phyloP scores from a whole-genome alignment of 768 basidiomycete genomes.

The Psilocybe tampanensis region DNA sequence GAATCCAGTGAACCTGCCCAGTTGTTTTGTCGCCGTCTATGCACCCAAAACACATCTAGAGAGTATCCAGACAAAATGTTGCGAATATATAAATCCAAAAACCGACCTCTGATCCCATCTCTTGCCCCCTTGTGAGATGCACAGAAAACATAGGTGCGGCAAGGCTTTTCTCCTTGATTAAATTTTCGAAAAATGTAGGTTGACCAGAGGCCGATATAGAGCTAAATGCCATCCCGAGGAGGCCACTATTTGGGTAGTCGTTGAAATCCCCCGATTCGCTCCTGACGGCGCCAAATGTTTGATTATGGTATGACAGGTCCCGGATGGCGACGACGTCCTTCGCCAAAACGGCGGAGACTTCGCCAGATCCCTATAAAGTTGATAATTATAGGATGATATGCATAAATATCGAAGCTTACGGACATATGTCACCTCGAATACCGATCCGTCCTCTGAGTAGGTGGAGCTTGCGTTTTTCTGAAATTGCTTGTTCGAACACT shows the following conservation, averaged over 20 bases:
- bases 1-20: constrained; percentile 33
- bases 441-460: constrained; percentile 30
- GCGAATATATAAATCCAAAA: not conserved
- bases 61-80: constrained; percentile 4
- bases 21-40: constrained; percentile 35
- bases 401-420: constrained; percentile 16
- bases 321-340: constrained; percentile 54
- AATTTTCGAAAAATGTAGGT: constrained; percentile 67
- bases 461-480: constrained; percentile 41
- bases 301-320: constrained; percentile 42
- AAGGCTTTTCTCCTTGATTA: constrained; percentile 45
- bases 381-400: too few relatives aligned
- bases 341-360: constrained; percentile 49
- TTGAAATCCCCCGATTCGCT: constrained; percentile 51
- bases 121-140: constrained; percentile 43
- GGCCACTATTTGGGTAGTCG: constrained; percentile 53
- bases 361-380: constrained; percentile 51
- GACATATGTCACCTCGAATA: constrained; percentile 50
- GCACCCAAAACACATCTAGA: constrained; percentile 36
- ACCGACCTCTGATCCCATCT: constrained; percentile 48
- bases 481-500: constrained; percentile 43
- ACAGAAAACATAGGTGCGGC: constrained; percentile 56
- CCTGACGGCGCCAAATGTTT: constrained; percentile 59
- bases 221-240: constrained; percentile 65
- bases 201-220: constrained; percentile 46